Base-by-base conservation (phyloP, 73 alveolate species). In the Stentor coeruleus region DNA sequence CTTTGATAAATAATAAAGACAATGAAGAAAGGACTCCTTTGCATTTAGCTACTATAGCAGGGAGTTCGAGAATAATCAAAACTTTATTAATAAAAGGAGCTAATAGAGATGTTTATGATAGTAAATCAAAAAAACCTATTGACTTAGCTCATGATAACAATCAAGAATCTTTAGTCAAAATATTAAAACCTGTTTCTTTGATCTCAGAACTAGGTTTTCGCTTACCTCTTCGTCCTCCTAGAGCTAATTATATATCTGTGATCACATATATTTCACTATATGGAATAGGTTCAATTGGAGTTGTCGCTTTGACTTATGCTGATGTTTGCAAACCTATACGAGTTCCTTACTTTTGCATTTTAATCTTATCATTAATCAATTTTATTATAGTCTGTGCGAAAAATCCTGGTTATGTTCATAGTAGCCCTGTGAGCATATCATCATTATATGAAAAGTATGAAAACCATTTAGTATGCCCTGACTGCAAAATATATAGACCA, bases 21-120 rank as follows among this genome's bases (percentile, higher is more conserved):
- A 35, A 58, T 72, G 92, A 92, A 57, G 93, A 92, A 28, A 60
- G 59, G 20, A 41, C 96, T 6, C 87, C 91, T 39, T 72, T 92
- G 35, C 92, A 81, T 59, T 76, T 90, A 81, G 96, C 95, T 1
- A 93, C 89, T 40, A 20, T 59, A 30, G 84, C 93, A 60, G 95
- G 95, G 57, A 60, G 85, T 83, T 39, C 87, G 3, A 91, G 77
- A 76, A 81, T 88, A 85, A 90, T 92, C 38, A 92, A 82, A 84
- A 87, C 87, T 85, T 83, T 91, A 36, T 77, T 92, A 66, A 35
- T 92, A 0, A 86, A 87, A 39, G 98, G 98, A 14, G 97, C 96
- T 20, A 82, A 82, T 58, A 92, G 89, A 82, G n/a, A n/a, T 1
- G 59, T 81, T 20, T 74, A 77, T 74, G 96, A 91, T 81, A 37